phyloP scores from a whole-genome alignment of 179 eudicot species.

The Silene noctiflora region DNA sequence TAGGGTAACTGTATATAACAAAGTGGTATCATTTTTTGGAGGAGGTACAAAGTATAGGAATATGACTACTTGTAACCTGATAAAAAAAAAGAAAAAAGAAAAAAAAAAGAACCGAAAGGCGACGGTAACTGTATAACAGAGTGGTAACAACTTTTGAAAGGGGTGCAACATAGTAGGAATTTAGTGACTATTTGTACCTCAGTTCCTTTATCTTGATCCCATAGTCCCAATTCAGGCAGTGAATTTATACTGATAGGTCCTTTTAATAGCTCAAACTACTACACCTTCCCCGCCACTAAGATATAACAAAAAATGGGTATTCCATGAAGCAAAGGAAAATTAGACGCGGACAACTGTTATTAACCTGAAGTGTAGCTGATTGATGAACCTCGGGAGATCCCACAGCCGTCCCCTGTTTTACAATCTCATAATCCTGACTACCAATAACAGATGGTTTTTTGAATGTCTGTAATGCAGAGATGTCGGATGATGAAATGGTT shows the following conservation, averaged over 20 bases:
- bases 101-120: background rate
- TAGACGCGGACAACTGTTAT: background rate
- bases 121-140: background rate
- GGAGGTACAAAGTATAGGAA: background rate
- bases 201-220: background rate
- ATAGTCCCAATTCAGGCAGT: background rate
- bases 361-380: conserved; percentile 90
- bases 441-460: conserved; percentile 66
- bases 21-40: background rate
- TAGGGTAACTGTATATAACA: background rate
- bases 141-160: background rate
- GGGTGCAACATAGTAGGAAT: background rate
- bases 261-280: background rate
- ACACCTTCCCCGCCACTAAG: background rate
- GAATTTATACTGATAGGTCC: background rate
- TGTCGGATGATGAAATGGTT: conserved; percentile 51
- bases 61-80: background rate
- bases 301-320: background rate
- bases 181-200: background rate
- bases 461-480: conserved; percentile 65
- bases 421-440: conserved; percentile 77
- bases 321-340: background rate
- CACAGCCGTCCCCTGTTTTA: conserved; percentile 83
- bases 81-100: too few relatives aligned
- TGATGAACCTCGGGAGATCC: conserved; percentile 93